Evolutionary conservation across 257 asterid species (phyloP).

Genomic region (Plantago ovata): DNA sequence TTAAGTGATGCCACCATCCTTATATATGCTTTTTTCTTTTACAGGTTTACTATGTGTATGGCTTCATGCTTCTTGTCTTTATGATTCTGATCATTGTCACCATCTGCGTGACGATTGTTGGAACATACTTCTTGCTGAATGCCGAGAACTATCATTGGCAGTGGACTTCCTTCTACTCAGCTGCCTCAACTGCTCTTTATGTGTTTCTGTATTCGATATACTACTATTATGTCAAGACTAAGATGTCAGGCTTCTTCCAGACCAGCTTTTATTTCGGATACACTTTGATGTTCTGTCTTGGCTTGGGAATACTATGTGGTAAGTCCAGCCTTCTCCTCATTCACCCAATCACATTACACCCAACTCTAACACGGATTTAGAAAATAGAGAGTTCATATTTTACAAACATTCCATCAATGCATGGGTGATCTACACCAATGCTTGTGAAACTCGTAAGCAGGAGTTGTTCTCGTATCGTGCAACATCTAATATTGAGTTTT

Average conservation of each 20-base stretch:
- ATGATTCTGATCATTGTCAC: constrained; percentile 77
- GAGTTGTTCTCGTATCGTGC: background rate
- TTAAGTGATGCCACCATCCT: constrained; percentile 2
- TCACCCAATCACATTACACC: background rate
- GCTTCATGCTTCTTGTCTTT: constrained; percentile 82
- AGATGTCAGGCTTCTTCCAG: constrained; percentile 86
- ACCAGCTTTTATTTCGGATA: constrained; percentile 88
- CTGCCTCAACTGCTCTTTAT: constrained; percentile 76
- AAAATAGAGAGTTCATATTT: too few relatives aligned
- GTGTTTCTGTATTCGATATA: constrained; percentile 69
- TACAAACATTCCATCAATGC: too few relatives aligned
- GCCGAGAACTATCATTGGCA: constrained; percentile 91
- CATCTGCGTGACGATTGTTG: constrained; percentile 80
- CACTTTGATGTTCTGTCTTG: constrained; percentile 80
- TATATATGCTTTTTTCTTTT: constrained; percentile 15
- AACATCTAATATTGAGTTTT: background rate
- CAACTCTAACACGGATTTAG: background rate
- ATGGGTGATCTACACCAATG: too few relatives aligned
- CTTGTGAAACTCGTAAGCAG: too few relatives aligned
- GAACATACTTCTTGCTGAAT: constrained; percentile 84
- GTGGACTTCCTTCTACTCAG: constrained; percentile 83
- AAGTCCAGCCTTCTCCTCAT: constrained; percentile 12
- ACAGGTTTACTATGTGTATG: constrained; percentile 84
- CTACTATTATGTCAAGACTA: constrained; percentile 69
- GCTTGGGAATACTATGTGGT: constrained; percentile 80